Percentiles rank a stretch among this genome's conserved stretches.
Evolutionary conservation across 352 stramenopile species (phyloP).

Genomic region (Globisporangium cederbergense): DNA sequence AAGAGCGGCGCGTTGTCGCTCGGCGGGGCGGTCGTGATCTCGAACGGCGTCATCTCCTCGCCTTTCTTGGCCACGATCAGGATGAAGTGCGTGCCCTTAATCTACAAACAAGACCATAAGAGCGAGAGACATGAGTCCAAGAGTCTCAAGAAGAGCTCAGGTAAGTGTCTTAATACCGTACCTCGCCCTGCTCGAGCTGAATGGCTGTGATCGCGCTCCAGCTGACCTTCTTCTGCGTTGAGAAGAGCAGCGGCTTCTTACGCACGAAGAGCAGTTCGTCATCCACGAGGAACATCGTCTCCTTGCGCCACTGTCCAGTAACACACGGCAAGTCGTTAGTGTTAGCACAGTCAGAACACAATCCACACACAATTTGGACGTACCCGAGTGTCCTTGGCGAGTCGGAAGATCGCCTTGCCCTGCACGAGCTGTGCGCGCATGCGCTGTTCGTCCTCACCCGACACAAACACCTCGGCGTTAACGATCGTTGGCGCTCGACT

Average conservation of each 20-base stretch:
- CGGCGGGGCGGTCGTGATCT: conserved; percentile 27
- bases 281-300: conserved; percentile 27
- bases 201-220: conserved; percentile 31
- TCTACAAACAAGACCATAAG: conserved; percentile 9
- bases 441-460: conserved; percentile 1
- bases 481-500: background rate
- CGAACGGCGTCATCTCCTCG: conserved; percentile 27
- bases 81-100: conserved; percentile 34
- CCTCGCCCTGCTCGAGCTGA: conserved; percentile 30
- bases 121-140: background rate
- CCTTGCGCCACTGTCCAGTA: conserved; percentile 29
- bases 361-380: background rate
- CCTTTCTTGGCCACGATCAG: conserved; percentile 29
- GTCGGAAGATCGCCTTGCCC: conserved; percentile 20
- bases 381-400: conserved; percentile 20
- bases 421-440: conserved; percentile 9
- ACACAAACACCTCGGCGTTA: conserved; percentile 3
- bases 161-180: background rate
- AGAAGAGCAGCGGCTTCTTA: conserved; percentile 32
- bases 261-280: conserved; percentile 30
- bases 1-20: conserved; percentile 26
- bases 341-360: background rate
- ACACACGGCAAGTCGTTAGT: background rate
- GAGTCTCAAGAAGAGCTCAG: background rate
- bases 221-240: conserved; percentile 27